Evolutionary conservation across 768 basidiomycete species (phyloP).

Genomic region (Amanita rimosa): DNA sequence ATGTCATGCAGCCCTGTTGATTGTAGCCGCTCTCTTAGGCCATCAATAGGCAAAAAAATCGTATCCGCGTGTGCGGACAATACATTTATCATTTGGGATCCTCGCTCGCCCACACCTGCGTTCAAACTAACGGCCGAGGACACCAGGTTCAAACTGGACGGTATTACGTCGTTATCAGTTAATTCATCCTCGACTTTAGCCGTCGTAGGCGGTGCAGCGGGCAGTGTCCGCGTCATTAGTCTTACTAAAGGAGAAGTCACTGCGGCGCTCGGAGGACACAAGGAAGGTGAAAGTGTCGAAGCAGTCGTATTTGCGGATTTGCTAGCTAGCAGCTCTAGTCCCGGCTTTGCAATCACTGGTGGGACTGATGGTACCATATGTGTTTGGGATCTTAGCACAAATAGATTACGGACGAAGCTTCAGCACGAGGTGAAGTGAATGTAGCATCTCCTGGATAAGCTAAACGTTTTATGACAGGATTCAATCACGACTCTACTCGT

Average conservation of each 20-base stretch:
- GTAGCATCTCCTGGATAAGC: neutral
- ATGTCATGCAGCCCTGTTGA: conserved; percentile 5
- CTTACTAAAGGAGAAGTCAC: conserved; percentile 81
- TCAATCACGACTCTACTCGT: conserved; percentile 72
- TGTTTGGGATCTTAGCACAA: conserved; percentile 89
- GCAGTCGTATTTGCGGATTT: conserved; percentile 77
- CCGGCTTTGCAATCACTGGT: conserved; percentile 69
- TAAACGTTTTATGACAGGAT: conserved; percentile 42
- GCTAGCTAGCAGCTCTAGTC: conserved; percentile 32
- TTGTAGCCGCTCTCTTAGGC: neutral
- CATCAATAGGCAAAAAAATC: conserved; percentile 65
- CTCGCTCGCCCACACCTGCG: conserved; percentile 61
- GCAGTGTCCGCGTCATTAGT: conserved; percentile 80
- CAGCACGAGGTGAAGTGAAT: conserved; percentile 55
- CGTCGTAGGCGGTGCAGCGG: conserved; percentile 79
- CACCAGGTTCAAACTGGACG: conserved; percentile 67
- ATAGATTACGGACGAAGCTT: conserved; percentile 71
- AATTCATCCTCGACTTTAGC: conserved; percentile 85
- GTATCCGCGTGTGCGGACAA: conserved; percentile 81
- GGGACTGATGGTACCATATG: conserved; percentile 91
- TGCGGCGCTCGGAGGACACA: conserved; percentile 69
- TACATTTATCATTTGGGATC: conserved; percentile 84
- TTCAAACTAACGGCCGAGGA: conserved; percentile 71
- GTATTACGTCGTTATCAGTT: conserved; percentile 79
- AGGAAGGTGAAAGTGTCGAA: conserved; percentile 83